Percentiles rank a stretch among this genome's conserved stretches.
Conservation (phyloP, 306 rosid genomes). For the Astragalus membranaceus region DNA sequence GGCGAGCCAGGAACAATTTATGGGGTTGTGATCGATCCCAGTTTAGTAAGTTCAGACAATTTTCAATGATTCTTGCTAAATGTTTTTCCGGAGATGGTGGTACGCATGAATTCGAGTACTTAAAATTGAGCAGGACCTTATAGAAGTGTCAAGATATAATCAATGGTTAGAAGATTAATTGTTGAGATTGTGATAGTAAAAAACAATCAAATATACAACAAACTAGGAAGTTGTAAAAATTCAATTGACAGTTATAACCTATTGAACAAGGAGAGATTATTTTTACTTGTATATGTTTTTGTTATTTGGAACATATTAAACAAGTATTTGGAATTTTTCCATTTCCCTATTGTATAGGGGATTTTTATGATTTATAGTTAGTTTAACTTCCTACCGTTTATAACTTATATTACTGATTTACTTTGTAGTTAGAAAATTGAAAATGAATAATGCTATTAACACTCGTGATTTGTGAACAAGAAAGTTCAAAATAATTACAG, state of each 20-base stretch:
- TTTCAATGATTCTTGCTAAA: constrained; percentile 19
- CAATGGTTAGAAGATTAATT: not conserved
- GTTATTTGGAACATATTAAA: not conserved
- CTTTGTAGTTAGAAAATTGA: not conserved
- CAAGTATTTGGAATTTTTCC: not conserved
- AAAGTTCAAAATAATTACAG: not conserved
- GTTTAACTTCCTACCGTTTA: not conserved
- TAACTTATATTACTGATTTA: not conserved
- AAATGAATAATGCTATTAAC: not conserved
- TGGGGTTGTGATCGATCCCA: constrained; percentile 57
- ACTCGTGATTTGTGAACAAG: not conserved
- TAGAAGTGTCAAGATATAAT: no score
- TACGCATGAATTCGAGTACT: not conserved
- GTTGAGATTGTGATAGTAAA: not conserved
- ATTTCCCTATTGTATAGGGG: not conserved
- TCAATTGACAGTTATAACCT: not conserved
- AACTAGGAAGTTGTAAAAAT: not conserved
- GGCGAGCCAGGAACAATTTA: constrained; percentile 22
- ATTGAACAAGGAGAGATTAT: no score
- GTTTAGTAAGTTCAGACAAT: constrained; percentile 24
- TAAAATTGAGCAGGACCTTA: no score
- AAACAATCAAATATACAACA: not conserved
- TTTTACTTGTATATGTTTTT: not conserved
- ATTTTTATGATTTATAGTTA: not conserved
- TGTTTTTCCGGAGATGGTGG: not conserved